Base-by-base conservation (phyloP, 768 basidiomycete genomes). In the Hygrocybe coccinea region DNA sequence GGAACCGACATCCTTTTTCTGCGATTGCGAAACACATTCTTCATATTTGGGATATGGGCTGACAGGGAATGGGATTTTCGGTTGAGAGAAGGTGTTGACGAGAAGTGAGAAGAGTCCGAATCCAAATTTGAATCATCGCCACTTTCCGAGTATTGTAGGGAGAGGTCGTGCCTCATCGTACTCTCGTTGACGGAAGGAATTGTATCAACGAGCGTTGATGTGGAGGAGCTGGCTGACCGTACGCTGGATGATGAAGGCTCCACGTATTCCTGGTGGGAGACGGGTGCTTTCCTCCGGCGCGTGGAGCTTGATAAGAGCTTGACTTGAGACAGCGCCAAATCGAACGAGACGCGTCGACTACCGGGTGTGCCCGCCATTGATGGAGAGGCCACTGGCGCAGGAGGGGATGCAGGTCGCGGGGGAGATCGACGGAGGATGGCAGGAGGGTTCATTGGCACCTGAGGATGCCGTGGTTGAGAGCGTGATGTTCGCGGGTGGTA, bases 71-170 rank as follows among this genome's bases (percentile, higher is more conserved):
- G 19, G 34, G 50, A 37, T 33, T 35, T 49, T 29, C 50, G 33
- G 22, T 19, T 29, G 36, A 38, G 14, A n/a, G 50, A 51, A 3
- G 50, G 37, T 35, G 34, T 22, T 29, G 50, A 37, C 8, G 48
- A 49, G 15, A 35, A 25, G 29, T 49, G 48, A 49, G 50, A 51
- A 9, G 35, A 33, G 36, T 51, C 50, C 15, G 50, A 51, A 21
- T 51, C 50, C 8, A 51, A 14, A 51, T 51, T 51, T 7, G 50
- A 51, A n/a, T 51, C 50, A 15, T 51, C 50, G 50, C 34, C 50
- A 34, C 35, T 37, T 24, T 51, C 50, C 7, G 14, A 3, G 36
- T 21, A n/a, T 19, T 11, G 44, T 41, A 21, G 14, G 6, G 11
- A 46, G 7, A 22, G 44, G 22, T 46, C 44, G 44, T 5, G 44